Conservation (phyloP, 441 rosid species). For the Euphorbia schlechtendalii region DNA sequence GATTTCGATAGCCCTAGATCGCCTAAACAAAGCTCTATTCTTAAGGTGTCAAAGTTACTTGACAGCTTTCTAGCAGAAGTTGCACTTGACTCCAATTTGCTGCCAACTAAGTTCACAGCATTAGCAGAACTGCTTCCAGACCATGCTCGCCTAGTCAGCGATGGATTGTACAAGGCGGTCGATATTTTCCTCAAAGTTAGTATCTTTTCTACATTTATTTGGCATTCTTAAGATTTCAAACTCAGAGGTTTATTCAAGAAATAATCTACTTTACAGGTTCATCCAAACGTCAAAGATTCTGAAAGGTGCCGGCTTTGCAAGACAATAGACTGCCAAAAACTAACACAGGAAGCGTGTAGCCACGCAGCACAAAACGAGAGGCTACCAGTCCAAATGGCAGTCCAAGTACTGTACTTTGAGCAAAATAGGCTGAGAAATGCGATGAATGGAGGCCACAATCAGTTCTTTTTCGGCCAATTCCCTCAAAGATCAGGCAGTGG, state of each 20-base stretch:
- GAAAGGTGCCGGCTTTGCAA: constrained; percentile 85
- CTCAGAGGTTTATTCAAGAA: too few relatives aligned
- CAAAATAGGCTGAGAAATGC: constrained; percentile 88
- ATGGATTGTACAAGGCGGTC: constrained; percentile 82
- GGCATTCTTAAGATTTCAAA: background rate
- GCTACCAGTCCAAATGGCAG: constrained; percentile 91
- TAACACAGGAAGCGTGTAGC: constrained; percentile 95
- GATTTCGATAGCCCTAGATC: constrained; percentile 91
- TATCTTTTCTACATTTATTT: background rate
- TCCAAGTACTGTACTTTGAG: constrained; percentile 85
- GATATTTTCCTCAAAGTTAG: constrained; percentile 84
- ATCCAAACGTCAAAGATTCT: constrained; percentile 79
- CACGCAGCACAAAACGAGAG: constrained; percentile 94
- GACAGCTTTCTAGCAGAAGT: constrained; percentile 84
- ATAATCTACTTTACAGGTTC: constrained; percentile 49
- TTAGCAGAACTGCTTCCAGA: constrained; percentile 85
- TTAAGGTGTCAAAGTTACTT: constrained; percentile 81
- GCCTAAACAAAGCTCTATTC: constrained; percentile 84
- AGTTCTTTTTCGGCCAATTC: constrained; percentile 76
- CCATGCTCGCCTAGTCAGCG: constrained; percentile 78
- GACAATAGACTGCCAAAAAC: constrained; percentile 83
- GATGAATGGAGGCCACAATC: constrained; percentile 78
- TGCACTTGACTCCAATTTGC: constrained; percentile 66
- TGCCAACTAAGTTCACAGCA: constrained; percentile 71
- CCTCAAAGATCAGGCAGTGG: constrained; percentile 83